These are phyloP conservation scores for Gossypium schwendimanii DNA, from an alignment of 441 rosid genomes.

Conservation along the genomic window DNA sequence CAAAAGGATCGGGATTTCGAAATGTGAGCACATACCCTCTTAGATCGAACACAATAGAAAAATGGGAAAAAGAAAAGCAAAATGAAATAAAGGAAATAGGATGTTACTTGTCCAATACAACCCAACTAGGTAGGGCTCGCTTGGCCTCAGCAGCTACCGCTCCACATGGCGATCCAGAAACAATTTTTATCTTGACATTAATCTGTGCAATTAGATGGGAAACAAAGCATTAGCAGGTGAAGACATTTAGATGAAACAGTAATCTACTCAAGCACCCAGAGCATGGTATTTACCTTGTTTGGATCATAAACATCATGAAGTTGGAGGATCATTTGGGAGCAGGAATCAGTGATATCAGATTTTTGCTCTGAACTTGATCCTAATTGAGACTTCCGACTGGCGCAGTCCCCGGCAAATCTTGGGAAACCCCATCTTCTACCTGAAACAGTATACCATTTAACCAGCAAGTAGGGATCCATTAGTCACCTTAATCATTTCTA, in stretches of 20 bases:
- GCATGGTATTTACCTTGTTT: slow-evolving; percentile 49
- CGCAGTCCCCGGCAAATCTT: slow-evolving; percentile 83
- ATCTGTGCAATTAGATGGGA: slow-evolving; percentile 40
- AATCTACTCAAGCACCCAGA: background rate
- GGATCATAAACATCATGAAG: slow-evolving; percentile 95
- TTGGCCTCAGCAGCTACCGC: slow-evolving; percentile 89
- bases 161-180: slow-evolving; percentile 77
- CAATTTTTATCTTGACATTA: slow-evolving; percentile 86
- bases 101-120: slow-evolving; percentile 83
- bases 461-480: background rate
- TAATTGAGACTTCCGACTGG: slow-evolving; percentile 46
- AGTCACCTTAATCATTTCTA: background rate
- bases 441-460: slow-evolving; percentile 23
- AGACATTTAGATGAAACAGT: background rate
- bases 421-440: slow-evolving; percentile 90
- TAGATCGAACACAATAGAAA: background rate
- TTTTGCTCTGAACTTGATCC: slow-evolving; percentile 64
- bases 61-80: background rate
- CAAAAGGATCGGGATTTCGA: background rate
- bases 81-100: background rate
- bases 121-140: slow-evolving; percentile 80
- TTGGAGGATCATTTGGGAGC: slow-evolving; percentile 94
- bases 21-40: background rate
- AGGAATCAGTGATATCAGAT: slow-evolving; percentile 67
- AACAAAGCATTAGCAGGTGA: slow-evolving; percentile 17